Evolutionary conservation across 73 alveolate genomes (phyloP).

Genomic region (Paramecium pentaurelia): DNA sequence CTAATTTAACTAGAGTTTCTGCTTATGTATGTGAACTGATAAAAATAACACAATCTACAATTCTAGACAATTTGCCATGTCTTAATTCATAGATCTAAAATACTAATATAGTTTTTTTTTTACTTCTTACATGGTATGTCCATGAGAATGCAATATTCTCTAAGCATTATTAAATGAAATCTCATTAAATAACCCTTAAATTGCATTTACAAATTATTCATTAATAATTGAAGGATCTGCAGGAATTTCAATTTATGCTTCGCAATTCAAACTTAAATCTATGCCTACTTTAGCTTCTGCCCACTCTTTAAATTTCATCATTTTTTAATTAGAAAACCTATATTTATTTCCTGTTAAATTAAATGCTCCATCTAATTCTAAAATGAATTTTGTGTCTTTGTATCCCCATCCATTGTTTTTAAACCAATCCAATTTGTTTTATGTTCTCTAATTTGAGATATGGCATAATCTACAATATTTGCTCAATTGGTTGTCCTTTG

Average conservation of each 20-base stretch:
- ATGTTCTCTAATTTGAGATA: not conserved
- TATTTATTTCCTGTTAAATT: slow-evolving; percentile 81
- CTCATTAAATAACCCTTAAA: slow-evolving; percentile 65
- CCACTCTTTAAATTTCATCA: slow-evolving; percentile 80
- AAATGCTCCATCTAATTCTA: slow-evolving; percentile 68
- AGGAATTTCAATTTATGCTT: slow-evolving; percentile 68
- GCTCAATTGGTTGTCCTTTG: not conserved
- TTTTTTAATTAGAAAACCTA: slow-evolving; percentile 70
- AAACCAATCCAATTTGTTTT: slow-evolving; percentile 60
- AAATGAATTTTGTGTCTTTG: slow-evolving; percentile 77
- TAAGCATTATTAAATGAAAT: slow-evolving; percentile 68
- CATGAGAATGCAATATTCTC: slow-evolving; percentile 88
- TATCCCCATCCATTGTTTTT: slow-evolving; percentile 92
- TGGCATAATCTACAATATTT: not conserved
- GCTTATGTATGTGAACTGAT: slow-evolving; percentile 71
- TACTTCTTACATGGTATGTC: slow-evolving; percentile 80
- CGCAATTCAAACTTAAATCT: slow-evolving; percentile 62
- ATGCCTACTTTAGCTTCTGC: slow-evolving; percentile 70
- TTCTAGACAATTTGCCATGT: slow-evolving; percentile 70
- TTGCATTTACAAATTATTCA: slow-evolving; percentile 69
- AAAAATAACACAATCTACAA: slow-evolving; percentile 75
- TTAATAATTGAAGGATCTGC: slow-evolving; percentile 76
- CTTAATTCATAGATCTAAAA: slow-evolving; percentile 53
- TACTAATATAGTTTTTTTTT: not conserved
- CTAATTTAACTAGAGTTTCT: slow-evolving; percentile 66